A percentile compares a stretch with the other conserved stretches of the same genome.
These are phyloP conservation scores for Poa annua DNA, from an alignment of 176 grass and related monocot species.

Conservation along the genomic window DNA sequence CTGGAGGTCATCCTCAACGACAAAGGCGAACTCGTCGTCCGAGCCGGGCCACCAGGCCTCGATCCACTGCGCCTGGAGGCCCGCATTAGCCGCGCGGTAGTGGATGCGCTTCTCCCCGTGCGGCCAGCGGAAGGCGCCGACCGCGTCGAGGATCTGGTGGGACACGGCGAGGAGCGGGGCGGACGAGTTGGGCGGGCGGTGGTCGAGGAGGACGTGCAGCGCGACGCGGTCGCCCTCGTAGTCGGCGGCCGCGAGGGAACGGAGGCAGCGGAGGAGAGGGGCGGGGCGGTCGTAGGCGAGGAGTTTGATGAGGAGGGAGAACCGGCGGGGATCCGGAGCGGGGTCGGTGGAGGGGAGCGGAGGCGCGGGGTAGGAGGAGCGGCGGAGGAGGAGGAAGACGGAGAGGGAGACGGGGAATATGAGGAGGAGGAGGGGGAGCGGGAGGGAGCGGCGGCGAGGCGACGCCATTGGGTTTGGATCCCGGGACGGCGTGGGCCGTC, in stretches of 20 bases:
- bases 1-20: slow-evolving; percentile 96
- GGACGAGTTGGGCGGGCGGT: slow-evolving; percentile 51
- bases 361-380: slow-evolving; percentile 27
- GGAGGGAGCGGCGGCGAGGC: slow-evolving; percentile 53
- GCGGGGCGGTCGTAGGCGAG: slow-evolving; percentile 78
- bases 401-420: slow-evolving; percentile 42
- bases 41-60: slow-evolving; percentile 97
- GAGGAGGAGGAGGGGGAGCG: slow-evolving; percentile 53
- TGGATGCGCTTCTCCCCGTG: slow-evolving; percentile 79
- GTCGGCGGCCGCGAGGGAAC: slow-evolving; percentile 72
- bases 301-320: slow-evolving; percentile 78
- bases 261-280: slow-evolving; percentile 79
- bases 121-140: slow-evolving; percentile 63
- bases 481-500: too few relatives aligned
- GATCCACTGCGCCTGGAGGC: slow-evolving; percentile 95
- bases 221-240: slow-evolving; percentile 77
- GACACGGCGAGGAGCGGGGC: slow-evolving; percentile 48
- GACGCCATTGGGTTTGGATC: slow-evolving; percentile 72
- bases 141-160: slow-evolving; percentile 62
- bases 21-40: slow-evolving; percentile 89
- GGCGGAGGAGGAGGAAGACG: slow-evolving; percentile 48
- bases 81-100: slow-evolving; percentile 69
- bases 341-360: slow-evolving; percentile 6
- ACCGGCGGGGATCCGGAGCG: slow-evolving; percentile 47
- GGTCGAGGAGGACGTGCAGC: slow-evolving; percentile 83